Conservation (phyloP, 2,329 filamentous ascomycete species). For the Diaporthe citriasiana region DNA sequence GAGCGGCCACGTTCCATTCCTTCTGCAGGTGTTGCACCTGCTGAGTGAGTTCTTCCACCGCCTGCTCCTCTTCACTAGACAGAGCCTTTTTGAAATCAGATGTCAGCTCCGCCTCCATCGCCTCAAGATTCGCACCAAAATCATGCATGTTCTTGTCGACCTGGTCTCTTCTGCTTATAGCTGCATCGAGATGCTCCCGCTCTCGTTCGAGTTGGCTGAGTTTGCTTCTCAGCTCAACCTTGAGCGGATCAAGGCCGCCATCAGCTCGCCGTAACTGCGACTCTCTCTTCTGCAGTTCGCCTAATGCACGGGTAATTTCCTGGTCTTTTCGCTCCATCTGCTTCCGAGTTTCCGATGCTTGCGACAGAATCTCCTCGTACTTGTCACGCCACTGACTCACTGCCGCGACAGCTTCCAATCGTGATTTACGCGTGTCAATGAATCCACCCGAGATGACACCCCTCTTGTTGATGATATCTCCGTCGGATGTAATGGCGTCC, state of each 20-base stretch:
- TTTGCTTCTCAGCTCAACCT: conserved; percentile 82
- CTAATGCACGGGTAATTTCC: conserved; percentile 87
- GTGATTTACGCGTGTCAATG: conserved; percentile 87
- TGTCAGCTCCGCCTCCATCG: conserved; percentile 83
- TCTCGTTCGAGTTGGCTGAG: conserved; percentile 81
- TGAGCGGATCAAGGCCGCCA: conserved; percentile 84
- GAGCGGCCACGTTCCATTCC: conserved; percentile 82
- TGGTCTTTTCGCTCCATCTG: conserved; percentile 87
- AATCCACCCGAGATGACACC: conserved; percentile 96
- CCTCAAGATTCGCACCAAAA: conserved; percentile 80
- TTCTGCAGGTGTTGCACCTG: conserved; percentile 81
- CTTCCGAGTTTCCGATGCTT: conserved; percentile 75
- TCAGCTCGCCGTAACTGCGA: conserved; percentile 74
- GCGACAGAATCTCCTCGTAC: conserved; percentile 75
- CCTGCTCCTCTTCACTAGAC: conserved; percentile 83
- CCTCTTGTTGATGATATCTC: conserved; percentile 94
- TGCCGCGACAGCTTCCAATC: conserved; percentile 85
- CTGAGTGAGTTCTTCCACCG: conserved; percentile 79
- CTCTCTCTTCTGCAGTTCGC: conserved; percentile 70
- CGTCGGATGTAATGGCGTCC: conserved; percentile 93
- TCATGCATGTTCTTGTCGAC: conserved; percentile 82
- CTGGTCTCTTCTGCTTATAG: conserved; percentile 73
- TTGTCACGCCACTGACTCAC: conserved; percentile 82
- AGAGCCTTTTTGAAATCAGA: conserved; percentile 95
- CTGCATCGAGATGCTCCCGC: conserved; percentile 80